Base-by-base conservation (phyloP, 106 monocot genomes). In the Xerophyta viscosa region DNA sequence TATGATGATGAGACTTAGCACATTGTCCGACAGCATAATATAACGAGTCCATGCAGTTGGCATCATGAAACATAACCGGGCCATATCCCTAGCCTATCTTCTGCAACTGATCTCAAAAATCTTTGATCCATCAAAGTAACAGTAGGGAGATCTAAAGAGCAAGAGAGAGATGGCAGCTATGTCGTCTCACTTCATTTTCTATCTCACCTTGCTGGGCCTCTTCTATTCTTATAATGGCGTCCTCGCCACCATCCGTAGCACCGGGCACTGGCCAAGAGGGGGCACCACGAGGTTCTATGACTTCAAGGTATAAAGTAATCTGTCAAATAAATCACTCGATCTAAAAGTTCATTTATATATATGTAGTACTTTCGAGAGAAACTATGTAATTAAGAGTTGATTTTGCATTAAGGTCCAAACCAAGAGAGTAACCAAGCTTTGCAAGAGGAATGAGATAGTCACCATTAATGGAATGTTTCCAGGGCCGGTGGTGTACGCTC, bases 401-500 rank as follows among this genome's bases (percentile, higher is more conserved):
- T 21, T 29, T 2, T 47, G 24, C 18, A 15, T 59, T 26, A 15
- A 78, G 78, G 67, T 78, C 20, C 67, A 66, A 63, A 73, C 37
- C 9, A 59, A n/a, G 12, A 54, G 18, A 20, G 28, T 78, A 1
- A 73, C 73, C 11, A 73, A 73, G 59, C 41, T 79, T 3, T 79
- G 79, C 55, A 45, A 79, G 36, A 73, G 43, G 24, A 79, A 49
- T 29, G 50, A 73, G 4, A 78, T 64, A 15, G 47, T 74, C 26
- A 69, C 65, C 17, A 56, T 79, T 29, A 79, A 79, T 14, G 73
- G 69, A 28, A 54, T 65, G 72, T 53, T 59, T 23, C 73, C 78
- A 0, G 78, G 78, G 7, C 78, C 78, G 4, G 60, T 68, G 3
- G 62, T 78, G n/a, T 68, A 73, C n/a, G 78, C 73, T 0, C 58